Evolutionary conservation across 805 yeast genomes (phyloP).

Genomic region (Lachancea kluyveri): DNA sequence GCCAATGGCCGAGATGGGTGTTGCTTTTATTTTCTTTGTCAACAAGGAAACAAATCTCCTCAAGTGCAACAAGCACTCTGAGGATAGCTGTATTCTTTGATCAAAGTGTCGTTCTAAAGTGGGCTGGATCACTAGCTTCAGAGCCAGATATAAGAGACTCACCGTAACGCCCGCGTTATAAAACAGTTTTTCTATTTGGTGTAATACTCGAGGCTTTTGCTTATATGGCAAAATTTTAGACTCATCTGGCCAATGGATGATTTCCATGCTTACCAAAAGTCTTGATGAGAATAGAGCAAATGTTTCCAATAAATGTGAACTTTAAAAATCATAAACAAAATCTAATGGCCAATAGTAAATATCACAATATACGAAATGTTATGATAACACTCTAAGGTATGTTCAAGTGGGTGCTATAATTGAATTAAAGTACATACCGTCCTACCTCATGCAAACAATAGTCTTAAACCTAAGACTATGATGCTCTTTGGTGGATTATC

Average conservation of each 20-base stretch:
- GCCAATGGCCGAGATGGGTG: slow-evolving; percentile 39
- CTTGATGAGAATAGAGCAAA: no score
- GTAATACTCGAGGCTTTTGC: slow-evolving; percentile 18
- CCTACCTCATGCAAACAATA: no score
- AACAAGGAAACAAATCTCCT: slow-evolving; percentile 25
- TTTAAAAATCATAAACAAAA: no score
- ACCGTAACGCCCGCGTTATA: slow-evolving; percentile 25
- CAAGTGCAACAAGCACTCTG: slow-evolving; percentile 25
- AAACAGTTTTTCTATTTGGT: slow-evolving; percentile 22
- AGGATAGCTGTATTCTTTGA: slow-evolving; percentile 33
- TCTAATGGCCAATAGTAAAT: no score
- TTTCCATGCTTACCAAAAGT: background rate
- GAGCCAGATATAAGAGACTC: slow-evolving; percentile 17
- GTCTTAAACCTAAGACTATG: no score
- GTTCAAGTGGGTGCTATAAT: no score
- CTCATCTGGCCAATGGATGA: slow-evolving; percentile 22
- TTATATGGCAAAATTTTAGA: slow-evolving; percentile 18
- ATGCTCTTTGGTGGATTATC: no score
- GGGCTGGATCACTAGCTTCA: slow-evolving; percentile 35
- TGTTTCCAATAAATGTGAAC: no score
- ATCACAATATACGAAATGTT: no score
- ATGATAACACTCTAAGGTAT: no score
- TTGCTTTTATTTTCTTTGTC: slow-evolving; percentile 23
- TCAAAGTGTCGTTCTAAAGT: slow-evolving; percentile 33
- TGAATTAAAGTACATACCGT: no score